Conservation (phyloP, 2,329 filamentous ascomycete species). For the Dactylellina drechsleri region DNA sequence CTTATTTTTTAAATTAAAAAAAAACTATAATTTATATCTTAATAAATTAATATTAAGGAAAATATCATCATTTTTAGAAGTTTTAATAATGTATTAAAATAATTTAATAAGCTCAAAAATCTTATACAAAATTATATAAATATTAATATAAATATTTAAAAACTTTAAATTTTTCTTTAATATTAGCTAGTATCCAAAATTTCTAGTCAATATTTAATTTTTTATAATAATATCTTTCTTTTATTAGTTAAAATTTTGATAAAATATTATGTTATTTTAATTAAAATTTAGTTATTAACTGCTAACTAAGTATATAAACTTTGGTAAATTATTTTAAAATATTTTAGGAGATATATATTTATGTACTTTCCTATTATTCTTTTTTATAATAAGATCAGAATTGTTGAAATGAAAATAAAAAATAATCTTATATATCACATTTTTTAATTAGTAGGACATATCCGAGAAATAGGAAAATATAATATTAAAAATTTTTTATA, state of each 20-base stretch:
- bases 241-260: constrained; percentile 19
- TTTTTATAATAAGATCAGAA: constrained; percentile 19
- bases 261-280: background rate
- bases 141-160: too few relatives aligned
- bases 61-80: background rate
- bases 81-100: background rate
- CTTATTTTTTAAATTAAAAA: constrained; percentile 57
- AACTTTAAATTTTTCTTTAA: too few relatives aligned
- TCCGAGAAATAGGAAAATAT: background rate
- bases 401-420: constrained; percentile 2
- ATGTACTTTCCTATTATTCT: constrained; percentile 3
- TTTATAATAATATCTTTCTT: background rate
- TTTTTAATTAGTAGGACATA: background rate
- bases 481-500: constrained; percentile 6
- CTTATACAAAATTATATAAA: background rate
- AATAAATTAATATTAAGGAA: constrained; percentile 64
- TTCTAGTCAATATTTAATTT: constrained; percentile 7
- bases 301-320: background rate
- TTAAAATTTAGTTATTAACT: constrained; percentile 36
- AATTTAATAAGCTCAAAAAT: background rate
- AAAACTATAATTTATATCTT: constrained; percentile 66
- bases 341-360: constrained; percentile 21
- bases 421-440: background rate
- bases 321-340: constrained; percentile 18
- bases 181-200: constrained; percentile 6